phyloP scores from a whole-genome alignment of 1,139 yeast species.

The Protomyces arabidopsidicola region DNA sequence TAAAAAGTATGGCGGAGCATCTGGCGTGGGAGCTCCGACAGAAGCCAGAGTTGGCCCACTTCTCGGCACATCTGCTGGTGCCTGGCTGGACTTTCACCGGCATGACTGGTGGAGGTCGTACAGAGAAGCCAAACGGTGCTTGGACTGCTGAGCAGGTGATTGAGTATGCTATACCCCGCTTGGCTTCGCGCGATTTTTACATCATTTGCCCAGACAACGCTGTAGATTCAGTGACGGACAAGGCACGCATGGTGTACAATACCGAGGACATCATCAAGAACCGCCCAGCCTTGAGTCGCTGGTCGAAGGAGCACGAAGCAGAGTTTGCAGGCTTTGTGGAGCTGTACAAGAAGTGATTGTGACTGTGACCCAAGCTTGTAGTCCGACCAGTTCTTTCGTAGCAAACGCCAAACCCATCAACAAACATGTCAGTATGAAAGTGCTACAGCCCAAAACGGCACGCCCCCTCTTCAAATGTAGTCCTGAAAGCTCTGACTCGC shows the following conservation, averaged over 20 bases:
- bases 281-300: conserved; percentile 36
- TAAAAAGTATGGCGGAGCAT: conserved; percentile 37
- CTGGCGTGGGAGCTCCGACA: conserved; percentile 35
- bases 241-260: conserved; percentile 36
- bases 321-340: conserved; percentile 33
- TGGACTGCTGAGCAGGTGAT: conserved; percentile 38
- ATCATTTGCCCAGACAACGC: conserved; percentile 38
- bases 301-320: conserved; percentile 36
- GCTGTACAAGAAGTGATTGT: background rate
- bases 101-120: conserved; percentile 32
- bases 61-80: conserved; percentile 36
- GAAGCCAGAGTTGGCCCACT: conserved; percentile 13
- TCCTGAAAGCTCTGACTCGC: background rate
- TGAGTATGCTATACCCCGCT: conserved; percentile 33
- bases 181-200: conserved; percentile 34
- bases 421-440: background rate
- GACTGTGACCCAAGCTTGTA: background rate
- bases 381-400: background rate
- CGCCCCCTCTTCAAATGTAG: background rate
- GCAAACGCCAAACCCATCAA: background rate
- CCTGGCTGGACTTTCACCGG: conserved; percentile 39
- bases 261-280: conserved; percentile 34
- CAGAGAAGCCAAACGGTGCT: conserved; percentile 37
- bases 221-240: conserved; percentile 35
- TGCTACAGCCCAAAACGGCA: background rate